A percentile compares a stretch with the other conserved stretches of the same genome.
These are phyloP conservation scores for Acanthamoeba divionensis DNA, from an alignment of 208 protist species.

Conservation along the genomic window DNA sequence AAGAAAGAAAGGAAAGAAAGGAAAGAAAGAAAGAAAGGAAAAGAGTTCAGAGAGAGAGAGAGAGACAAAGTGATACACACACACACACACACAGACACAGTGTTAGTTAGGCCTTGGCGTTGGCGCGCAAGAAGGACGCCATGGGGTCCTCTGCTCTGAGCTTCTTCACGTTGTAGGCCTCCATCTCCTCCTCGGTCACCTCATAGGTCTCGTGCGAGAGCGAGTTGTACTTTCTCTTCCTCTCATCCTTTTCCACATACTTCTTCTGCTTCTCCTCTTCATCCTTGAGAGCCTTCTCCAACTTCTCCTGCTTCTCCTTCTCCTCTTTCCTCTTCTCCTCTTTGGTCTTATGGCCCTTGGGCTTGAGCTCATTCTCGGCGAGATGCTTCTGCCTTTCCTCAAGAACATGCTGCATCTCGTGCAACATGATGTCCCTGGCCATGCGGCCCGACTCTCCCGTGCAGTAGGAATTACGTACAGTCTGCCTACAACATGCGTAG, in stretches of 20 bases:
- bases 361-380: not conserved
- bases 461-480: conserved; percentile 78
- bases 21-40: no score
- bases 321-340: conserved; percentile 60
- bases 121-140: conserved; percentile 39
- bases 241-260: conserved; percentile 55
- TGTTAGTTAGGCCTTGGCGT: no score
- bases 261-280: conserved; percentile 43
- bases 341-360: conserved; percentile 43
- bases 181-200: conserved; percentile 72
- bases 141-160: conserved; percentile 73
- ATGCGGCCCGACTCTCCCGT: conserved; percentile 76
- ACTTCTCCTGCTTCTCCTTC: conserved; percentile 61
- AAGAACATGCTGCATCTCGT: conserved; percentile 2
- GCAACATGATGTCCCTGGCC: not conserved
- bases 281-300: conserved; percentile 29
- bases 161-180: conserved; percentile 67
- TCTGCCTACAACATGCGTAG: conserved; percentile 80
- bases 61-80: no score
- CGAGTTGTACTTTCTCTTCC: conserved; percentile 73
- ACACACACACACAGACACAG: no score
- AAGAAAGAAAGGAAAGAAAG: no score
- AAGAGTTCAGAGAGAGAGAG: no score
- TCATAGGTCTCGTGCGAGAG: conserved; percentile 40
- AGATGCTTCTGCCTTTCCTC: conserved; percentile 5